These are phyloP conservation scores for Phytophthora pistaciae DNA, from an alignment of 352 stramenopile species.

Conservation along the genomic window DNA sequence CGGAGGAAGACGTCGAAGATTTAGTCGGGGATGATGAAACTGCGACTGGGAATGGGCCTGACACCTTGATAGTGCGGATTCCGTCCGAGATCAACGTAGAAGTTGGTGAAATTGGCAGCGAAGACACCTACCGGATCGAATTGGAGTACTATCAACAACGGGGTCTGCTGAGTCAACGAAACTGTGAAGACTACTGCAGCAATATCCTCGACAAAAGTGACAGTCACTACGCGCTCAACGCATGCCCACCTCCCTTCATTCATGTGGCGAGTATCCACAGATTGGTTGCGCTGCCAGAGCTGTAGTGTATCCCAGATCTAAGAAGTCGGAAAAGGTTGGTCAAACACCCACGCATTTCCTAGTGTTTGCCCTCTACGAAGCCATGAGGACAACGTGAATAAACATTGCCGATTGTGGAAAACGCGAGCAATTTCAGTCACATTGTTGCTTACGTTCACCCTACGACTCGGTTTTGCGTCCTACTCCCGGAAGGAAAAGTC, in stretches of 20 bases:
- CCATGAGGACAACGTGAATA: too few relatives aligned
- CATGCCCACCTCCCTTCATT: conserved; percentile 1
- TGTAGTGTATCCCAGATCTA: background rate
- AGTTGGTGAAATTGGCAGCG: too few relatives aligned
- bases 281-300: background rate
- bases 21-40: background rate
- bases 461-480: conserved; percentile 14
- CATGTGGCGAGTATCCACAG: background rate
- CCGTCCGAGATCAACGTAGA: too few relatives aligned
- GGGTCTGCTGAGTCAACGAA: background rate
- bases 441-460: conserved; percentile 28
- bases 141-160: background rate
- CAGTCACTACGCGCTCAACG: background rate
- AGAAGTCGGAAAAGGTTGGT: too few relatives aligned
- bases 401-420: background rate
- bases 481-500: conserved; percentile 85
- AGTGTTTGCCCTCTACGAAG: background rate
- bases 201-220: conserved; percentile 16
- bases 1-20: background rate
- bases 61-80: background rate
- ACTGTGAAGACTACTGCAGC: background rate
- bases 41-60: background rate
- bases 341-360: background rate
- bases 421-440: background rate
- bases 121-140: background rate